Base-by-base conservation (phyloP, 2,329 filamentous ascomycete species). In the Cladobotryum mycophilum region DNA sequence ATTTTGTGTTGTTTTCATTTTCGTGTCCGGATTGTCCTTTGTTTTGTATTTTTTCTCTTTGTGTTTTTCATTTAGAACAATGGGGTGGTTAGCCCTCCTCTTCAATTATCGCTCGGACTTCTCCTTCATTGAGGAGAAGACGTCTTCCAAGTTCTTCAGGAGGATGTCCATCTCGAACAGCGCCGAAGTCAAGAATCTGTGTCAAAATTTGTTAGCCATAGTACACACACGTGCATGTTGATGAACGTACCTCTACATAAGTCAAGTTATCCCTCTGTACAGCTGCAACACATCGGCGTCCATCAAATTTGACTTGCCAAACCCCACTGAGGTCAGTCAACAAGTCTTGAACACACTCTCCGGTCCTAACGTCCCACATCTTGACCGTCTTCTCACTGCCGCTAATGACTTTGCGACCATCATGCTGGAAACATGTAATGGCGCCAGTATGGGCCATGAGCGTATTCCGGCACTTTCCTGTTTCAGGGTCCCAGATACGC, bases 291-390 rank as follows among this genome's bases (percentile, higher is more conserved):
- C 93, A 99, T 66, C 92, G 81, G 58, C 93, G 80, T 64, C 95
- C 89, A 63, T 99, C 91, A 71, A 99, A 99, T 63, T 93, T 93
- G 62, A 99, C 93, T 72, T 99, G 93, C 93, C 93, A 99, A 7
- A 99, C 93, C n/a, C 92, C 91, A 58, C 86, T 92, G 35, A 99
- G 77, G 63, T 96, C 91, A 13, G 89, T 96, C 62, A 99, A 76
- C 40, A 99, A 79, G 68, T 99, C 92, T 58, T 92, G 88, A 47
- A 96, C 84, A 66, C 90, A 96, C 61, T 96, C 88, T 45, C 93
- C 93, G 2, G 86, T 95, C 61, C 84, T 82, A 45, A 96, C 87
- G 63, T 99, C 89, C 93, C 93, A 99, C 89, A 99, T 95, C 75
- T 99, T 99, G 56, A 99, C 76, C 3, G 89, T 96, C 62, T 92